Conservation (phyloP, 2,329 filamentous ascomycete genomes). For the Nemania abortiva region DNA sequence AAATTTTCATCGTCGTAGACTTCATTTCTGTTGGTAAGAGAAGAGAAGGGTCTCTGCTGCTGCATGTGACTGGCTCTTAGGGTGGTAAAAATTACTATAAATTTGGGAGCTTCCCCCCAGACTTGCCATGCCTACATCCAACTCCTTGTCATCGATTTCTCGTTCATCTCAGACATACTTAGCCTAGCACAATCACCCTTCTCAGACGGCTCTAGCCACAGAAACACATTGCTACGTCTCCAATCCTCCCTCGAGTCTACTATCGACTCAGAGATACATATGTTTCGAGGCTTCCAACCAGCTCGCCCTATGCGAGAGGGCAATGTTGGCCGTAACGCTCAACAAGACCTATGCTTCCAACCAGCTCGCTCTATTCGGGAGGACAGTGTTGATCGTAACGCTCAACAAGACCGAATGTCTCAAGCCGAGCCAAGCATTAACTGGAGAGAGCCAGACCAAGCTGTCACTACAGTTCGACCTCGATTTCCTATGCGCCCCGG, state of each 20-base stretch:
- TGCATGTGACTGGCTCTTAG: neutral
- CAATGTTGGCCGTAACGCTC: neutral
- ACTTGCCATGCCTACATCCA: neutral
- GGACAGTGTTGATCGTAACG: neutral
- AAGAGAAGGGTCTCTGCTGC: neutral
- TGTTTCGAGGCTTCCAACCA: conserved; percentile 9
- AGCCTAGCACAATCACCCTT: neutral
- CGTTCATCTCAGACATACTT: neutral
- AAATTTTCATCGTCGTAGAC: neutral
- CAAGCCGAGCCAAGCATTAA: neutral
- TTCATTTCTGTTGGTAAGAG: neutral
- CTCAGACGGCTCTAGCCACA: neutral
- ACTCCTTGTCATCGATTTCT: neutral
- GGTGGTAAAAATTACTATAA: neutral
- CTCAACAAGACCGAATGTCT: neutral
- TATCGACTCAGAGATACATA: neutral
- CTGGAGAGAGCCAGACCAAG: conserved; percentile 1
- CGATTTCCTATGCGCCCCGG: too few relatives aligned
- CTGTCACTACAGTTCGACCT: neutral
- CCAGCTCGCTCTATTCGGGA: conserved; percentile 1
- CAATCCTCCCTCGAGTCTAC: neutral
- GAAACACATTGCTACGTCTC: neutral
- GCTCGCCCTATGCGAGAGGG: neutral
- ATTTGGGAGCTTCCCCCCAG: neutral
- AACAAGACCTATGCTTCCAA: too few relatives aligned